Evolutionary conservation across 2,329 filamentous ascomycete genomes (phyloP).

Genomic region (Myriangium duriaei): DNA sequence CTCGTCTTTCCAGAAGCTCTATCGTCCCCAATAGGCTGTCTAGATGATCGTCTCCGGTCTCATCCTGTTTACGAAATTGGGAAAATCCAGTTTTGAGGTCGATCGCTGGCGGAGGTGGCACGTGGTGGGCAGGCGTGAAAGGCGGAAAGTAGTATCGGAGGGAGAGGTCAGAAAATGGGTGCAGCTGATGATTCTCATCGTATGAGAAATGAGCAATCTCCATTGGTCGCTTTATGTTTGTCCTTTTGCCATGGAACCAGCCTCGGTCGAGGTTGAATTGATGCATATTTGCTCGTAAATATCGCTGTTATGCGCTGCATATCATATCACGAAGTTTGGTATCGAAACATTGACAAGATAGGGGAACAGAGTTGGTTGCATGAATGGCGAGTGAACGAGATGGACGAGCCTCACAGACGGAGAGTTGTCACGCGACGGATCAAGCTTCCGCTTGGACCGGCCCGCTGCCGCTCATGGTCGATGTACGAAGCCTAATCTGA

Average conservation of each 20-base stretch:
- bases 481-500: too few species aligned
- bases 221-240: slow-evolving; percentile 7
- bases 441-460: too few species aligned
- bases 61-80: slow-evolving; percentile 70
- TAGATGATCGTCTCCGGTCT: slow-evolving; percentile 73
- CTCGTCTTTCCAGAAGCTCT: slow-evolving; percentile 56
- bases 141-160: slow-evolving; percentile 80
- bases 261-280: slow-evolving; percentile 7
- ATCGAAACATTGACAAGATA: too few species aligned
- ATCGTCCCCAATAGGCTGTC: slow-evolving; percentile 71
- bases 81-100: slow-evolving; percentile 75
- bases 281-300: slow-evolving; percentile 4
- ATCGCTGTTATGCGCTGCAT: too few species aligned
- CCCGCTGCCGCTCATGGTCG: too few species aligned
- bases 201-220: slow-evolving; percentile 93
- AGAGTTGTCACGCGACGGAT: too few species aligned
- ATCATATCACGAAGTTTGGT: too few species aligned
- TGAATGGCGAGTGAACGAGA: too few species aligned
- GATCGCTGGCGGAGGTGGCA: slow-evolving; percentile 37
- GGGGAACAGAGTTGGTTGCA: too few species aligned
- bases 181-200: slow-evolving; percentile 68
- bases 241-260: background rate
- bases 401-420: too few species aligned
- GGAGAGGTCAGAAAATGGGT: slow-evolving; percentile 58
- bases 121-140: slow-evolving; percentile 18